A percentile compares a stretch with the other conserved stretches of the same genome.
phyloP scores from a whole-genome alignment of 2,329 filamentous ascomycete genomes.

The Teratosphaeria gauchensis region DNA sequence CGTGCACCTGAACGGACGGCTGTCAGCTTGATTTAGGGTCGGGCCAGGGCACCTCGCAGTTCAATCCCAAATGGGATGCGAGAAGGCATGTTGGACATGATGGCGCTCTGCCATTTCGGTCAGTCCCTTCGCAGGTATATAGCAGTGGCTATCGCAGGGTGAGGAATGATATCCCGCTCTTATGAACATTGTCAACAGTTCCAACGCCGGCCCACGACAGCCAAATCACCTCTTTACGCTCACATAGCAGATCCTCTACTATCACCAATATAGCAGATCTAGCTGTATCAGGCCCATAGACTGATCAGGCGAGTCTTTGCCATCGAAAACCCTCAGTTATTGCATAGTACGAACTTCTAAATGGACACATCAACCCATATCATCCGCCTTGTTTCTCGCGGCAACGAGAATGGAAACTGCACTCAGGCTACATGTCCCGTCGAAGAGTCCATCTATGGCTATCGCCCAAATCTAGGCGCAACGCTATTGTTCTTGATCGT shows the following conservation, averaged over 20 bases:
- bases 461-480: conserved; percentile 29
- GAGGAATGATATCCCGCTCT: neutral
- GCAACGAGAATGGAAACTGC: conserved; percentile 18
- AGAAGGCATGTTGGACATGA: neutral
- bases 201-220: neutral
- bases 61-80: neutral
- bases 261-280: too few relatives aligned
- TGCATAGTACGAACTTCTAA: neutral
- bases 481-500: conserved; percentile 31
- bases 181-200: neutral
- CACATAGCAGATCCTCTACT: neutral
- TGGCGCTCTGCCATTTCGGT: neutral
- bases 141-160: neutral
- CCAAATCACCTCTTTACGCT: neutral
- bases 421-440: conserved; percentile 18
- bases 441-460: conserved; percentile 21
- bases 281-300: too few relatives aligned
- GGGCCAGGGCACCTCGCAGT: neutral
- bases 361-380: conserved; percentile 3
- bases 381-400: conserved; percentile 8
- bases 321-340: too few relatives aligned
- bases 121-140: neutral
- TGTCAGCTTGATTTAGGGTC: neutral
- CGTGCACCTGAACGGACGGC: neutral
- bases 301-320: too few relatives aligned